phyloP scores from a whole-genome alignment of 306 rosid genomes.

The Quillaja saponaria region DNA sequence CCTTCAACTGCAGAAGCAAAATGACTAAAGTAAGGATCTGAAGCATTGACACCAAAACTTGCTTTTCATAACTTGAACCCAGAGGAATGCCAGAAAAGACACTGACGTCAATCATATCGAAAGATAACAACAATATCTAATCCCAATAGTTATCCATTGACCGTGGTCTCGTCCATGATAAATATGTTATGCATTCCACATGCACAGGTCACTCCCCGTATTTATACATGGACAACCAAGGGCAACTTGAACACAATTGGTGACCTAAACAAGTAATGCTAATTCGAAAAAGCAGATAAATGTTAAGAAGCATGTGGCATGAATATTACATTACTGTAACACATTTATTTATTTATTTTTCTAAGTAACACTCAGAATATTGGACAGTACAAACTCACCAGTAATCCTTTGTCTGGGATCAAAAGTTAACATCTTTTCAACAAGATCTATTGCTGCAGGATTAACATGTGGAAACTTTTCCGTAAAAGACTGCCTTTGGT shows the following conservation, averaged over 20 bases:
- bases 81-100: neutral
- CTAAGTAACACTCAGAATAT: too few relatives aligned
- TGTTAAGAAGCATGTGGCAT: constrained; percentile 1
- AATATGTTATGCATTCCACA: neutral
- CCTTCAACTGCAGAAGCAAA: constrained; percentile 63
- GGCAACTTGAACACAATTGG: neutral
- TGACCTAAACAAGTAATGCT: constrained; percentile 12
- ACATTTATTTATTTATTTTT: too few relatives aligned
- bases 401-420: constrained; percentile 89
- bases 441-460: constrained; percentile 92
- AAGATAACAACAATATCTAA: neutral
- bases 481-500: constrained; percentile 80
- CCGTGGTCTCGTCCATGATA: neutral
- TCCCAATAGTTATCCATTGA: too few relatives aligned
- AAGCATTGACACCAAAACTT: neutral
- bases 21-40: constrained; percentile 3
- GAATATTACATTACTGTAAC: constrained; percentile 24
- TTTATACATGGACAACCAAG: constrained; percentile 4
- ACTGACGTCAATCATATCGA: constrained; percentile 2
- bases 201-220: constrained; percentile 13
- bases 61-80: constrained; percentile 14
- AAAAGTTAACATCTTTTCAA: constrained; percentile 94
- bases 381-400: constrained; percentile 51
- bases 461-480: constrained; percentile 94
- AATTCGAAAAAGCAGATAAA: constrained; percentile 11